Base-by-base conservation (phyloP, 2,329 filamentous ascomycete species). In the Alternaria gaisen region DNA sequence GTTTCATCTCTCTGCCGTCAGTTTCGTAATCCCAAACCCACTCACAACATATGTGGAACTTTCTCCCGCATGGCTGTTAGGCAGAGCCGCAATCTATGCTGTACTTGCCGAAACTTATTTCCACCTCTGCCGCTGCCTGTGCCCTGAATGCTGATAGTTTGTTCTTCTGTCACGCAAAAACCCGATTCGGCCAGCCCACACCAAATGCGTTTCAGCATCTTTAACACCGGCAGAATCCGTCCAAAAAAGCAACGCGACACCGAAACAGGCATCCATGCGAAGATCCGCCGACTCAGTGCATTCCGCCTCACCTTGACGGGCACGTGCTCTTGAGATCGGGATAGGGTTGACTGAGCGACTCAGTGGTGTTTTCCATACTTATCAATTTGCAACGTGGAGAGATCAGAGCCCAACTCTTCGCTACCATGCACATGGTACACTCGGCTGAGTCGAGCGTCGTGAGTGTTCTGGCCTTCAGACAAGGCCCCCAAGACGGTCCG, bases 1-100 rank as follows among this genome's bases (percentile, higher is more conserved):
- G 66, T 68, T 68, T 68, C 66, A 68, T 46, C 36, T 65, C 46
- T 42, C 18, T 53, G 44, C 55, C 62, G 48, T 56, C 53, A 59
- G 62, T 64, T 65, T 67, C 60, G 64, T 54, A 53, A 36, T 54
- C 54, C 46, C 38, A 42, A 46, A 52, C 53, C 52, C 56, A 53
- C 48, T 47, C 53, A 53, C 40, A 38, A 47, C 48, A n/a, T 42
- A 38, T 42, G 56, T 61, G 58, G 53, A 52, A 53, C 54, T 30
- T 47, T 54, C 43, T 56, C 38, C 60, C 43, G 34, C 55, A 60
- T 32, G 40, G 20, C 55, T 41, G 43, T 57, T 58, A 53, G 41
- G 38, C 42, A 46, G 43, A 58, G 46, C 56, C 36, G 43, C 51
- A 55, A 40, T 56, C 47, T 46, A 55, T 50, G 52, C 51, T 34